Evolutionary conservation across 495 filamentous ascomycete species (phyloP).

Genomic region (Penicillium odoratum): DNA sequence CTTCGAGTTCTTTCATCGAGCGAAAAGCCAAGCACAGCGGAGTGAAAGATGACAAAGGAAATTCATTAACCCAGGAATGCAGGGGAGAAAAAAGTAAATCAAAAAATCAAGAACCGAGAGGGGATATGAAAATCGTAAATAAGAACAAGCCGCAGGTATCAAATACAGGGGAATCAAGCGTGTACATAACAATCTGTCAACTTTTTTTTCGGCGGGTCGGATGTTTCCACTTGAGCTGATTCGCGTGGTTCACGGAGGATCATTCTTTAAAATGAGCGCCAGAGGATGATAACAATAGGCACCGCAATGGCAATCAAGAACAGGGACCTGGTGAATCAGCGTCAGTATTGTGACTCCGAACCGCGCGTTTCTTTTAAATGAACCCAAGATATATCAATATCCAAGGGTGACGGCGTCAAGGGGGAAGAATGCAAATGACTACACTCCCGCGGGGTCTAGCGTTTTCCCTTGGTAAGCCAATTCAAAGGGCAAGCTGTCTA

Average conservation of each 20-base stretch:
- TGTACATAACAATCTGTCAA: slow-evolving; percentile 27
- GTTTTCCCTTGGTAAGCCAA: slow-evolving; percentile 11
- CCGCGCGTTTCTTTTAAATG: not conserved
- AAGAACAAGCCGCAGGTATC: slow-evolving; percentile 22
- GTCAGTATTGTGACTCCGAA: slow-evolving; percentile 29
- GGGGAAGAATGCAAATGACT: slow-evolving; percentile 14
- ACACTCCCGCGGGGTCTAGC: slow-evolving; percentile 19
- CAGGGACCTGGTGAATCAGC: slow-evolving; percentile 32
- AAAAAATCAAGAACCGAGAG: slow-evolving; percentile 16
- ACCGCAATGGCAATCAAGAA: slow-evolving; percentile 36
- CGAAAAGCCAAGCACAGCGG: slow-evolving; percentile 13
- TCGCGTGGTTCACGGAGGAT: slow-evolving; percentile 17
- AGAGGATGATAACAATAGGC: slow-evolving; percentile 34
- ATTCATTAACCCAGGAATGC: slow-evolving; percentile 22
- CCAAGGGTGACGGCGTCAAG: slow-evolving; percentile 18
- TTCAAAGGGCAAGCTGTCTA: slow-evolving; percentile 24
- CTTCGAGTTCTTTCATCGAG: slow-evolving; percentile 8
- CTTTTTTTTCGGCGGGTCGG: slow-evolving; percentile 17
- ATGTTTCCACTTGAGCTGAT: slow-evolving; percentile 2
- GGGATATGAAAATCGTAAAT: slow-evolving; percentile 28
- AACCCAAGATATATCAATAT: not conserved
- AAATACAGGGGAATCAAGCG: slow-evolving; percentile 45
- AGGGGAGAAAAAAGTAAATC: slow-evolving; percentile 11
- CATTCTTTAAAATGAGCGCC: slow-evolving; percentile 31
- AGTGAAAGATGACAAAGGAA: slow-evolving; percentile 30